phyloP scores from a whole-genome alignment of 306 rosid species.

The Fragaria ananassa region DNA sequence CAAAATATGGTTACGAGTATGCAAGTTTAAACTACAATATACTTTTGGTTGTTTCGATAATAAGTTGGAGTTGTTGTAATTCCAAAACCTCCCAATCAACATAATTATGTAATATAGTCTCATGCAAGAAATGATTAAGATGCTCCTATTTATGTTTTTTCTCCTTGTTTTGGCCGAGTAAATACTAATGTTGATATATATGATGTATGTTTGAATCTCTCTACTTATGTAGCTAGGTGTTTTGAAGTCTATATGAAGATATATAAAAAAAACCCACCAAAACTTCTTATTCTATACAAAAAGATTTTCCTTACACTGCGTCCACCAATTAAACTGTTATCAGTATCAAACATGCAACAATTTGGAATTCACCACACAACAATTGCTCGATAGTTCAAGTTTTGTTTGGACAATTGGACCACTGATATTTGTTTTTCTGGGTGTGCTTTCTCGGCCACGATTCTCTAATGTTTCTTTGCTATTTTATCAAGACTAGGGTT shows the following conservation, averaged over 20 bases:
- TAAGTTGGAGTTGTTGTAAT: neutral
- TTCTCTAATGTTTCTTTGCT: too few relatives aligned
- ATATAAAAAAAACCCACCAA: neutral
- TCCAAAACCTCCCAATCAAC: neutral
- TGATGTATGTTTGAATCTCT: neutral
- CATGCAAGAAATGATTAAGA: neutral
- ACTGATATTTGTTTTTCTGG: neutral
- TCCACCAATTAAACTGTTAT: neutral
- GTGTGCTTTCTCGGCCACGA: too few relatives aligned
- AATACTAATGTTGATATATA: too few relatives aligned
- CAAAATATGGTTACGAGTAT: neutral
- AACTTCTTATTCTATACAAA: neutral
- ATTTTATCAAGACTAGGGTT: too few relatives aligned
- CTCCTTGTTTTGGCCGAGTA: neutral
- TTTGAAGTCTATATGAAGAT: neutral
- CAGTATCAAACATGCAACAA: neutral
- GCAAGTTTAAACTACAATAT: neutral
- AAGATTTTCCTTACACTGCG: neutral
- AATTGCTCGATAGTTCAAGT: neutral
- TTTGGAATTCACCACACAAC: neutral
- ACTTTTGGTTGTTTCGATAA: neutral
- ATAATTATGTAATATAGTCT: neutral
- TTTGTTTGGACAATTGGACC: neutral
- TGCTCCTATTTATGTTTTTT: neutral
- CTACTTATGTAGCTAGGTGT: neutral